Base-by-base conservation (phyloP, 148 eudicot genomes). In the Camellia sinensis region DNA sequence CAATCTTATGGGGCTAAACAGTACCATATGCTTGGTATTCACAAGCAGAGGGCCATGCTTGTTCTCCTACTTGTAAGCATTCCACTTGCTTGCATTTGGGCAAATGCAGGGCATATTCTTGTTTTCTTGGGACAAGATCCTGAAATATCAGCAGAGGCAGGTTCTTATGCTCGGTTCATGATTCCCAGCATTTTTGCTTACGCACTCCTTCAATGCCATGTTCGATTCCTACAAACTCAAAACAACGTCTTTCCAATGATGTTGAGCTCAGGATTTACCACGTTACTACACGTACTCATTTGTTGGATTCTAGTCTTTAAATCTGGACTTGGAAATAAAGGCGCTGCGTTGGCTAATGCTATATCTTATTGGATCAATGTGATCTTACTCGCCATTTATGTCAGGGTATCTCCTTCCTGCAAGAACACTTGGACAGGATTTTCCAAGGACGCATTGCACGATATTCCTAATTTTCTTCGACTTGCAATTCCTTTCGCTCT, bases 1-100 rank as follows among this genome's bases (percentile, higher is more conserved):
- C 94, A 85, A 71, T 82, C 88, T 12, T 88, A 82, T 56, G 90
- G 90, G n/a, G 90, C 90, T 17, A 82, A 81, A 57, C 88, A 91
- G 52, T 89, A 91, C 84, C 87, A 86, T 43, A 71, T 88, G 86
- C 85, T 91, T 46, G 94, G 94, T 8, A 85, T 91, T 66, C 86
- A 89, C 82, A 85, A 78, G 88, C 92, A 91, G 65, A 86, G 92
- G 69, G 94, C 92, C 60, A 91, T 89, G 91, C 4, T 89, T 56
- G 89, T 91, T 5, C 83, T 91, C 40, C 73, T 85, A 18, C 64
- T 86, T 1, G 83, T 77, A 8, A 85, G 92, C 78, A 63, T 91
- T 29, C 94, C 94, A 7, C 83, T 91, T 7, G 86, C 91, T 3
- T 43, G 80, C 29, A 84, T 88, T 7, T 91, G 94, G 94, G 87